Conservation (phyloP, 345 rosid genomes). For the thale cress (Arabidopsis thaliana) region DNA sequence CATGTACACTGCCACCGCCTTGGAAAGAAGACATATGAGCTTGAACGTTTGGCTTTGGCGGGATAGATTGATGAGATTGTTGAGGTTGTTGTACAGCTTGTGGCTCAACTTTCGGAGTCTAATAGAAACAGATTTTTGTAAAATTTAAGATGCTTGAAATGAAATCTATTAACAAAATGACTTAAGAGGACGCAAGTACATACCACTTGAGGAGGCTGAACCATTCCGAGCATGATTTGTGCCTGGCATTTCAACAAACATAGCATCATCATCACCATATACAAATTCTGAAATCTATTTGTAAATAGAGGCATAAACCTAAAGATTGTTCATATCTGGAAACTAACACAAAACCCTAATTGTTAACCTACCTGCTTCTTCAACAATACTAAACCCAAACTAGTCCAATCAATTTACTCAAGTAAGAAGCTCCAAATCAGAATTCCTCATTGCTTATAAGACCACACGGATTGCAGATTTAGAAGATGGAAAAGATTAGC, state of each 20-base stretch:
- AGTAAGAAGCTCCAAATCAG: conserved; percentile 9
- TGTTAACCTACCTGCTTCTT: not conserved
- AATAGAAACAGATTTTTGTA: conserved; percentile 31
- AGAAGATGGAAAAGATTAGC: not conserved
- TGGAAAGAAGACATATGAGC: conserved; percentile 55
- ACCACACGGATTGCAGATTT: not conserved
- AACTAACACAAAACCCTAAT: conserved; percentile 37
- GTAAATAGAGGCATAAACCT: conserved; percentile 2
- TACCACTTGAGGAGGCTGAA: conserved; percentile 93
- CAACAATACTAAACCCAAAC: conserved; percentile 17
- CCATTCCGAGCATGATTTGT: conserved; percentile 99
- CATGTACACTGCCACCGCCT: conserved; percentile 55
- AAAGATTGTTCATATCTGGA: conserved; percentile 6
- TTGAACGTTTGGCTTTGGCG: conserved; percentile 58
- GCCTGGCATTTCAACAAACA: conserved; percentile 57
- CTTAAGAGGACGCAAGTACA: conserved; percentile 23
- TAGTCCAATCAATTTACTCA: not conserved
- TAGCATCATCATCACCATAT: conserved; percentile 24
- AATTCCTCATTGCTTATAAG: not conserved
- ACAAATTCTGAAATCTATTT: not conserved
- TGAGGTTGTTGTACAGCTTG: conserved; percentile 60
- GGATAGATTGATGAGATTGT: conserved; percentile 59
- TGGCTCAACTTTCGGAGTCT: conserved; percentile 75
- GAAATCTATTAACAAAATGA: conserved; percentile 19
- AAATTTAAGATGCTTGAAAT: conserved; percentile 16